phyloP scores from a whole-genome alignment of 2,329 filamentous ascomycete genomes.

The Ophiostoma fasciatum region DNA sequence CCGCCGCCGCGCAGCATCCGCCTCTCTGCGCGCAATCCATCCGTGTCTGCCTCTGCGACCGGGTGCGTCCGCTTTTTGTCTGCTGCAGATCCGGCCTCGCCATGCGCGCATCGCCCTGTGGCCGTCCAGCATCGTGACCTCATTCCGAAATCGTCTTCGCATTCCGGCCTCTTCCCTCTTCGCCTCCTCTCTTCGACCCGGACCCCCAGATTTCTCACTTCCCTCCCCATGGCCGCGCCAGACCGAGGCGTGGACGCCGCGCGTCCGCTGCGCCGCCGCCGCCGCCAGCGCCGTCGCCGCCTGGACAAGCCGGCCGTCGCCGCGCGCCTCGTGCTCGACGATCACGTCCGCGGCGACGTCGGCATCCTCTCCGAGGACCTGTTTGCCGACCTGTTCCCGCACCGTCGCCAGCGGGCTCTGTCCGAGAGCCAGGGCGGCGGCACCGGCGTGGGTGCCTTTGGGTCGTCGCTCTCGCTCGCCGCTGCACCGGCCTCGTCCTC shows the following conservation, averaged over 20 bases:
- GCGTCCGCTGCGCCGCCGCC: background rate
- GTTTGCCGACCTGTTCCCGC: constrained; percentile 65
- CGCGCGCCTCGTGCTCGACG: constrained; percentile 71
- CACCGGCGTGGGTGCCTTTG: background rate
- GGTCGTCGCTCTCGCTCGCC: constrained; percentile 6
- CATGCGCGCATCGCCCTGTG: no score
- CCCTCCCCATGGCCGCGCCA: no score
- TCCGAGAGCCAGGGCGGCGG: constrained; percentile 8
- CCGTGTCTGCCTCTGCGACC: no score
- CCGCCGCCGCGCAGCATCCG: no score
- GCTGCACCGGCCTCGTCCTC: constrained; percentile 3
- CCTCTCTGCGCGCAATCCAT: no score
- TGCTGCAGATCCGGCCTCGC: no score
- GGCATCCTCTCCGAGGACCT: constrained; percentile 80
- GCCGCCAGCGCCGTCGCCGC: constrained; percentile 35
- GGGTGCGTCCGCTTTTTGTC: no score
- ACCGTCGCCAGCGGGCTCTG: constrained; percentile 29
- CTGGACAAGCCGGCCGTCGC: constrained; percentile 62
- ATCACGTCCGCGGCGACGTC: constrained; percentile 70
- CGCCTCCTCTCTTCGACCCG: background rate
- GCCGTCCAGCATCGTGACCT: no score
- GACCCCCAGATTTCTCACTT: no score
- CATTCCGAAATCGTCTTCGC: no score
- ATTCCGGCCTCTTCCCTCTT: no score
- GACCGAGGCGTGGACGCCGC: background rate